Percentiles rank a stretch among this genome's conserved stretches.
These are phyloP conservation scores for Blepharisma japonicum DNA, from an alignment of 73 alveolate genomes.

Conservation along the genomic window DNA sequence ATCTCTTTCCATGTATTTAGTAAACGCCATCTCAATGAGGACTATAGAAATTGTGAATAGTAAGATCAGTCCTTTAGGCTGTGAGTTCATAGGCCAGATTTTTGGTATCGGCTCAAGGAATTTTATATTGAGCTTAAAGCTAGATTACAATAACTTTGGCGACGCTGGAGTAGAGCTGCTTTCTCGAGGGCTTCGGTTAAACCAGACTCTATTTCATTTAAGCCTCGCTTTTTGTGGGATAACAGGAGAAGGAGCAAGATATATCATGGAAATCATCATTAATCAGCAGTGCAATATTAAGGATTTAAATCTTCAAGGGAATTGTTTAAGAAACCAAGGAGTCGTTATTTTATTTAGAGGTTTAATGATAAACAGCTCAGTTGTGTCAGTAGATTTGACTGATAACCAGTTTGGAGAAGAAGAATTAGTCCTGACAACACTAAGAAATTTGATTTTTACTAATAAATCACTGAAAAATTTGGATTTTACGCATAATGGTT, in stretches of 20 bases:
- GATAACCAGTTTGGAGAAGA: conserved; percentile 73
- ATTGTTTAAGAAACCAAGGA: conserved; percentile 69
- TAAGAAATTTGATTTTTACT: conserved; percentile 42
- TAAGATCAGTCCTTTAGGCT: conserved; percentile 54
- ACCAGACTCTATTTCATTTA: conserved; percentile 39
- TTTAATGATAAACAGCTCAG: conserved; percentile 42
- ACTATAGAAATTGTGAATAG: conserved; percentile 56
- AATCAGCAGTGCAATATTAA: conserved; percentile 41
- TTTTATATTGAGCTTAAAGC: conserved; percentile 39
- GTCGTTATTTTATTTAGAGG: conserved; percentile 55
- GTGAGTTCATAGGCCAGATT: conserved; percentile 58
- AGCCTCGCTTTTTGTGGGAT: conserved; percentile 65
- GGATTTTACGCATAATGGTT: conserved; percentile 51
- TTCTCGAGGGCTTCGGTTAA: conserved; percentile 53
- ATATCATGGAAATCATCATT: conserved; percentile 58
- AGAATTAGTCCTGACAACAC: conserved; percentile 50
- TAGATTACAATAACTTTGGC: conserved; percentile 72
- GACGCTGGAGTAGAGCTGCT: conserved; percentile 51
- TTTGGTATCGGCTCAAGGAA: conserved; percentile 43
- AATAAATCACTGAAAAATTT: conserved; percentile 42
- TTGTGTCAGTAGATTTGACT: conserved; percentile 47
- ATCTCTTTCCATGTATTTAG: conserved; percentile 44
- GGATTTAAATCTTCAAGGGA: conserved; percentile 58
- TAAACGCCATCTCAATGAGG: conserved; percentile 31
- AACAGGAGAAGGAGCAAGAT: conserved; percentile 56